Evolutionary conservation across 805 yeast species (phyloP), one percentile per base, ranked within the genome.

Genomic region (Deakozyma indianensis): DNA sequence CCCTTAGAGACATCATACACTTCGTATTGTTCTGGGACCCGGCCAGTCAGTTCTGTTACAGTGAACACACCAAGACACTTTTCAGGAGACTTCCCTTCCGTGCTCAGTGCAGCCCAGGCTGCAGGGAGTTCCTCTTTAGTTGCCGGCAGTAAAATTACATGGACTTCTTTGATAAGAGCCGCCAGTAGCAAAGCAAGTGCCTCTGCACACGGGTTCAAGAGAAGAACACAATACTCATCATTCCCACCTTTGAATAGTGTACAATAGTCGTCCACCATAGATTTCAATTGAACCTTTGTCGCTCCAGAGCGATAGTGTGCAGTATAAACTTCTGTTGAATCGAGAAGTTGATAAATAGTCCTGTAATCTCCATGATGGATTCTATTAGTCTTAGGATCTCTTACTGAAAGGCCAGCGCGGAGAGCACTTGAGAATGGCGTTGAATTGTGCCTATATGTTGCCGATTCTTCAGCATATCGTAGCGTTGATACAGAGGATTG

Each of bases 401-500:
- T 14, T 55, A 87, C 71, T 41, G 76, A 75, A 46, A 83, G 62
- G 0, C 94, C 94, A 2, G 83, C 72, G 21, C 80, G 68, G 46
- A 87, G 66, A 0, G 83, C 80, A 48, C 74, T 58, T 48, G 45
- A 11, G 54, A 52, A 23, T 23, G 23, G 41, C 52, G 53, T 3
- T 50, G 41, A 40, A 55, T 42, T 2, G 51, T 86, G 80, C 50
- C 92, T 71, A 60, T 83, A 79, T 9, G 83, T 67, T 0, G 95
- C 88, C 15, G 88, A 74, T 58, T 87, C 94, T 43, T 73, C 68
- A 3, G 68, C 66, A 40, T 71, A 67, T n/a, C 94, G 68, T 1
- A 84, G 79, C 3, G 78, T 63, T 2, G 81, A 74, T 27, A 80
- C 62, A 20, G 77, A 69, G 1, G 94, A 73, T 60, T 87, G 96